Percentiles rank a stretch among this genome's conserved stretches.
Conservation (phyloP, 139 green algal species). For the Ettlia oleoabundans region DNA sequence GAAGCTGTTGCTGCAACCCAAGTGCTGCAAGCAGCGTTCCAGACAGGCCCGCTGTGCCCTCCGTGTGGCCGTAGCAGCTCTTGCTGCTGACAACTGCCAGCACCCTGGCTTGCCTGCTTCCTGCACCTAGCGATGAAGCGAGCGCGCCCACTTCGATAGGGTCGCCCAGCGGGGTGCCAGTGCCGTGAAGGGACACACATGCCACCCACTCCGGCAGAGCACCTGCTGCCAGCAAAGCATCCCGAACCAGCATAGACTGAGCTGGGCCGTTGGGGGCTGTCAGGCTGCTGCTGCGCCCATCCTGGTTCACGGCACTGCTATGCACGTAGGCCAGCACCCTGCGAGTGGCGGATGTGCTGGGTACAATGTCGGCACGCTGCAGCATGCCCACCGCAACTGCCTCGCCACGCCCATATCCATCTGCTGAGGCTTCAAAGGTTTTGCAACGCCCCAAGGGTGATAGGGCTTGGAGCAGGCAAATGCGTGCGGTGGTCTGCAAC, state of each 20-base stretch:
- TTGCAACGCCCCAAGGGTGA: conserved; percentile 61
- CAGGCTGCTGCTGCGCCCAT: conserved; percentile 82
- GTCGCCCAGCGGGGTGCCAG: conserved; percentile 53
- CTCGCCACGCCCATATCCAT: conserved; percentile 72
- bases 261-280: conserved; percentile 83
- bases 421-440: conserved; percentile 62
- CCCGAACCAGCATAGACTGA: conserved; percentile 66
- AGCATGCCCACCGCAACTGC: conserved; percentile 25
- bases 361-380: not conserved
- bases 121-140: not conserved
- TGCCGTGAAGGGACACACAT: conserved; percentile 54
- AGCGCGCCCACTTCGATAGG: conserved; percentile 54
- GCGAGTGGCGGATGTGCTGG: not conserved
- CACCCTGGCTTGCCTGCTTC: not conserved
- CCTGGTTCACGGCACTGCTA: conserved; percentile 85
- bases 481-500: conserved; percentile 25
- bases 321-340: conserved; percentile 47
- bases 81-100: conserved; percentile 48
- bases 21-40: conserved; percentile 64
- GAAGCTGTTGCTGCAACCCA: not conserved
- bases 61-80: conserved; percentile 63
- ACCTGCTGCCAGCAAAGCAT: conserved; percentile 43
- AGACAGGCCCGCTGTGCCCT: conserved; percentile 65
- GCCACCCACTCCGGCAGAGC: not conserved
- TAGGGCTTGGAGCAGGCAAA: conserved; percentile 42